phyloP scores from a whole-genome alignment of 208 protist species.

The Acanthamoeba lenticulata region DNA sequence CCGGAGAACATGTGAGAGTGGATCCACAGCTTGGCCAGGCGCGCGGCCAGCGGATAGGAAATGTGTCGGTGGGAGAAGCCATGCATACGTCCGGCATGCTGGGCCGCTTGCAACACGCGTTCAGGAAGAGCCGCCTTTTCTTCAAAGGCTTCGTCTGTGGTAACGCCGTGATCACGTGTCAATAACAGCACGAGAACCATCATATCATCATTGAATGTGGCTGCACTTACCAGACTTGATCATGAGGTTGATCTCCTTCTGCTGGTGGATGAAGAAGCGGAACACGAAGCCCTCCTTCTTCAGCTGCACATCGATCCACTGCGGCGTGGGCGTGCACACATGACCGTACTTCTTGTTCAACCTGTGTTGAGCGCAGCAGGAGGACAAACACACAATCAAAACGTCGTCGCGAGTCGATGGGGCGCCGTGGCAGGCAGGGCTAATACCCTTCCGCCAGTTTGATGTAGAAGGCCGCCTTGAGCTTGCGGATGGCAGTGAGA shows the following conservation, averaged over 20 bases:
- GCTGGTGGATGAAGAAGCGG: slow-evolving; percentile 50
- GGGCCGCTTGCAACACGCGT: neutral
- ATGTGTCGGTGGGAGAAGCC: slow-evolving; percentile 11
- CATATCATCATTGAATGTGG: no score
- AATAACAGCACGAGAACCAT: neutral
- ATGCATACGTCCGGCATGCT: slow-evolving; percentile 26
- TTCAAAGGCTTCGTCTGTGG: neutral
- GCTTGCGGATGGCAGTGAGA: slow-evolving; percentile 15
- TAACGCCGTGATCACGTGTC: neutral
- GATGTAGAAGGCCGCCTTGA: slow-evolving; percentile 58
- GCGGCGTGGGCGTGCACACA: slow-evolving; percentile 24
- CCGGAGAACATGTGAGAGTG: slow-evolving; percentile 56
- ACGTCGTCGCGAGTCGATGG: no score
- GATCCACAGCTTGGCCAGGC: slow-evolving; percentile 41
- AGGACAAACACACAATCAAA: neutral
- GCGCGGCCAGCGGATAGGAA: neutral
- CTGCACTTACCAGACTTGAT: neutral
- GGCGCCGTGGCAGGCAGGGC: neutral
- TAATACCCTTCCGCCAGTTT: neutral
- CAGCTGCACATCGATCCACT: slow-evolving; percentile 29
- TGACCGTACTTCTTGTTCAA: neutral
- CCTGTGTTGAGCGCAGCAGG: neutral
- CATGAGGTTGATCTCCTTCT: neutral
- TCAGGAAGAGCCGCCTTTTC: neutral
- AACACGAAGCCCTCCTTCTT: slow-evolving; percentile 56